phyloP scores from a whole-genome alignment of 768 basidiomycete species.

The Tulasnella sp. region DNA sequence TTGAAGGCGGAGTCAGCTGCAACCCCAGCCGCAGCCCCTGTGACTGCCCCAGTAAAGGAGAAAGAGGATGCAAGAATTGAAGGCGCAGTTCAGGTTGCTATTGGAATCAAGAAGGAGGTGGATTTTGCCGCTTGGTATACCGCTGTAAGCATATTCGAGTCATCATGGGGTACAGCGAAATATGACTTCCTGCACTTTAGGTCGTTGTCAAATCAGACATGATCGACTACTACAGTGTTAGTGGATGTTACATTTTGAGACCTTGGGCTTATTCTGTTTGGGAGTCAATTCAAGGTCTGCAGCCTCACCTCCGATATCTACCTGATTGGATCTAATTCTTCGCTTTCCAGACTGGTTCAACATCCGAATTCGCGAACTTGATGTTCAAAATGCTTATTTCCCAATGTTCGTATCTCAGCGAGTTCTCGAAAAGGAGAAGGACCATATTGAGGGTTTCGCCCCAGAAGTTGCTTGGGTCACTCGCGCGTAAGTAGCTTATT shows the following conservation, averaged over 20 bases:
- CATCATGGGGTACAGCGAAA: slow-evolving; percentile 22
- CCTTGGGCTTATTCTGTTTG: slow-evolving; percentile 97
- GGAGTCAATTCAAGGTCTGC: slow-evolving; percentile 83
- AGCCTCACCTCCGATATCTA: slow-evolving; percentile 1
- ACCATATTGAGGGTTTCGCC: slow-evolving; percentile 98
- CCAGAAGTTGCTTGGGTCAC: slow-evolving; percentile 99
- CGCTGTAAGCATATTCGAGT: slow-evolving; percentile 42
- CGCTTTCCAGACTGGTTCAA: slow-evolving; percentile 74
- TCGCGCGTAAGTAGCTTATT: slow-evolving; percentile 51
- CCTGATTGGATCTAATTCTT: not conserved
- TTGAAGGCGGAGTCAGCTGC: slow-evolving; percentile 34
- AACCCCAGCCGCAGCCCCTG: slow-evolving; percentile 23
- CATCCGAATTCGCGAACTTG: slow-evolving; percentile 78
- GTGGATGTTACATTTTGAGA: slow-evolving; percentile 95
- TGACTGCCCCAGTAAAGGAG: slow-evolving; percentile 33
- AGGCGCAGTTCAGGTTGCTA: slow-evolving; percentile 80
- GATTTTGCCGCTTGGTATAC: slow-evolving; percentile 94
- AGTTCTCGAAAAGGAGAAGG: slow-evolving; percentile 90
- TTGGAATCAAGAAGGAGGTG: slow-evolving; percentile 89
- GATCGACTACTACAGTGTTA: slow-evolving; percentile 98
- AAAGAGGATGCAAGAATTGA: slow-evolving; percentile 73
- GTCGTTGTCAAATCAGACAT: slow-evolving; percentile 97
- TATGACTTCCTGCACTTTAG: slow-evolving; percentile 32
- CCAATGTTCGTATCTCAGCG: slow-evolving; percentile 95
- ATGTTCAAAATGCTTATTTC: slow-evolving; percentile 96